Evolutionary conservation across 257 asterid species (phyloP).

Genomic region (Nicotiana sylvestris): DNA sequence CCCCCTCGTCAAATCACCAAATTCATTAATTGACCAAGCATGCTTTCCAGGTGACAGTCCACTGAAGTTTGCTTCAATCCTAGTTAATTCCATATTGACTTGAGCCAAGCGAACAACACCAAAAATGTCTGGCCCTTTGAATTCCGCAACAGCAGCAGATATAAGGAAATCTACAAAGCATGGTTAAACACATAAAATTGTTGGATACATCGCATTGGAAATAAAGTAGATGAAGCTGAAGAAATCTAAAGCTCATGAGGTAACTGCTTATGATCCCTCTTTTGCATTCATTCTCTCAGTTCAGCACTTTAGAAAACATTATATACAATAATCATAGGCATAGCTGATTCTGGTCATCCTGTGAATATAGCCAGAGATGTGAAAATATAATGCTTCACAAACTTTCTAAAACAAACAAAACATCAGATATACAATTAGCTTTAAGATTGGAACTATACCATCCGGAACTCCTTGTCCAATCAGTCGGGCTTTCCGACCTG

Average conservation of each 20-base stretch:
- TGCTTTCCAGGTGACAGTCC: constrained; percentile 85
- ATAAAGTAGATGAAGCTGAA: not conserved
- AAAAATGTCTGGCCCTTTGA: constrained; percentile 74
- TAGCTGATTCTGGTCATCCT: rapidly evolving
- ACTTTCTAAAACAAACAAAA: not conserved
- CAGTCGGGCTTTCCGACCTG: constrained; percentile 82
- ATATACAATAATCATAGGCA: not conserved
- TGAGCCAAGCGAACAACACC: constrained; percentile 95
- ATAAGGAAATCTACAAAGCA: constrained; percentile 67
- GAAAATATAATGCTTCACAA: constrained; percentile 1
- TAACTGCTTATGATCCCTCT: not conserved
- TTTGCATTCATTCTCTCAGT: not conserved
- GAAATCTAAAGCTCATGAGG: not conserved
- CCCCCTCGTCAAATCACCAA: constrained; percentile 84
- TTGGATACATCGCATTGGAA: not conserved
- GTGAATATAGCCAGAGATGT: not conserved
- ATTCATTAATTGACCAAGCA: constrained; percentile 84
- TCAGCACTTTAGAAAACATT: not conserved
- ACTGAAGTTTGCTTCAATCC: constrained; percentile 86
- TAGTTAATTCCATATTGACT: constrained; percentile 75
- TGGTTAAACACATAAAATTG: not conserved
- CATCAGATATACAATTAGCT: not conserved
- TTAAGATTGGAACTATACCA: constrained; percentile 34
- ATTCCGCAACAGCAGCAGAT: constrained; percentile 91
- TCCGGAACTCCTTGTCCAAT: constrained; percentile 94